Evolutionary conservation across 1,284 basidiomycete species (phyloP).

Genomic region (Rhodotorula sp.): DNA sequence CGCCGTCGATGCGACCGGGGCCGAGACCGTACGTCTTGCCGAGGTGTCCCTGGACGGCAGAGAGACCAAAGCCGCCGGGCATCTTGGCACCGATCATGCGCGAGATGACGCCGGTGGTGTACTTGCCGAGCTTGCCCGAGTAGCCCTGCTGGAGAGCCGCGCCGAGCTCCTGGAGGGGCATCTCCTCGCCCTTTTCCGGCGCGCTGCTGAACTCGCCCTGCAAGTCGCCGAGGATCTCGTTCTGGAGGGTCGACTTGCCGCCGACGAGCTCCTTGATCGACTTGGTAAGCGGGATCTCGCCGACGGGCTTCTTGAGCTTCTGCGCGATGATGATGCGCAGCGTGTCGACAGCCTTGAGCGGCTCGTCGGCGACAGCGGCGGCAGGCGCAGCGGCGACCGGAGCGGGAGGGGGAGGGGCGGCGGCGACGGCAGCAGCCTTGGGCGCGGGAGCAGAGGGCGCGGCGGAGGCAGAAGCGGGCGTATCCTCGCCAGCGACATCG

Average conservation of each 20-base stretch:
- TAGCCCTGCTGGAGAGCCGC: constrained; percentile 78
- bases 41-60: constrained; percentile 85
- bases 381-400: constrained; percentile 59
- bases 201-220: constrained; percentile 59
- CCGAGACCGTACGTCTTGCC: constrained; percentile 93
- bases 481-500: constrained; percentile 56
- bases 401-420: constrained; percentile 51
- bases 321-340: constrained; percentile 88
- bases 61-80: constrained; percentile 97
- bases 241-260: constrained; percentile 85
- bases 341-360: constrained; percentile 87
- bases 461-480: constrained; percentile 43
- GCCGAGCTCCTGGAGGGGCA: constrained; percentile 92
- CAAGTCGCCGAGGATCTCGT: constrained; percentile 45
- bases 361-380: constrained; percentile 78
- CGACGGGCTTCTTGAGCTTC: constrained; percentile 92
- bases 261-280: constrained; percentile 98
- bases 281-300: constrained; percentile 87
- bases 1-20: constrained; percentile 78
- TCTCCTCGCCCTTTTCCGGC: constrained; percentile 96
- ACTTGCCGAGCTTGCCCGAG: constrained; percentile 85
- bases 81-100: constrained; percentile 93
- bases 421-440: constrained; percentile 51
- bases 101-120: constrained; percentile 86
- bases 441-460: constrained; percentile 32